Evolutionary conservation across 805 yeast species (phyloP).

Genomic region (Blastobotrys terrestris): DNA sequence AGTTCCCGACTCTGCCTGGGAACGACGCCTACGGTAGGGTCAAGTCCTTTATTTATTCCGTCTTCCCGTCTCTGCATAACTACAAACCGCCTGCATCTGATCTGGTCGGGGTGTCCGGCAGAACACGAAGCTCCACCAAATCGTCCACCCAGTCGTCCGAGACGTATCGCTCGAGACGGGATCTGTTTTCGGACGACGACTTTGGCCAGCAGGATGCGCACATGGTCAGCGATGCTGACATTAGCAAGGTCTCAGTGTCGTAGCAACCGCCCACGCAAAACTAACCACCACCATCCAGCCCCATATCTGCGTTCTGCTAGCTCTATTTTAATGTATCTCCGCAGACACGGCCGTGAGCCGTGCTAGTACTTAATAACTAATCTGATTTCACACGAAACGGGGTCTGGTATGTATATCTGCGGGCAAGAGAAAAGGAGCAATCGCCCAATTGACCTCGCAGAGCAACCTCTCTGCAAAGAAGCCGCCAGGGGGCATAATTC

Average conservation of each 20-base stretch:
- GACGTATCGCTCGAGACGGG: slow-evolving; percentile 21
- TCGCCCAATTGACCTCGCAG: too few species aligned
- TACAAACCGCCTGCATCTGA: slow-evolving; percentile 23
- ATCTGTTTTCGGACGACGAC: slow-evolving; percentile 20
- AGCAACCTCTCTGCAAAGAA: too few species aligned
- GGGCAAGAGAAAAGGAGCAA: too few species aligned
- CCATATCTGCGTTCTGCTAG: too few species aligned
- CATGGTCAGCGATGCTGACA: slow-evolving; percentile 16
- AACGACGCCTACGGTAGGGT: background rate
- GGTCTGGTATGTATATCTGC: too few species aligned
- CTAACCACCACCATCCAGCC: too few species aligned
- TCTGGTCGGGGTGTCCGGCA: slow-evolving; percentile 11
- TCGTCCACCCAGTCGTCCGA: slow-evolving; percentile 18
- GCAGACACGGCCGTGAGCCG: too few species aligned
- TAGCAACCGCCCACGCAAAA: background rate
- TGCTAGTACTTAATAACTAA: too few species aligned
- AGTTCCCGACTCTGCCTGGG: background rate
- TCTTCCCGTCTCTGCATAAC: background rate
- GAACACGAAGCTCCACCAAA: slow-evolving; percentile 19
- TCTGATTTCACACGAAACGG: too few species aligned
- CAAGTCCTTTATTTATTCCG: background rate
- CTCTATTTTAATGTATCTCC: background rate
- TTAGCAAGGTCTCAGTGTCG: background rate
- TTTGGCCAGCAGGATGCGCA: slow-evolving; percentile 20
- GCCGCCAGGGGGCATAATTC: too few species aligned